Base-by-base conservation (phyloP, 257 asterid species). In the Solanum pimpinellifolium region DNA sequence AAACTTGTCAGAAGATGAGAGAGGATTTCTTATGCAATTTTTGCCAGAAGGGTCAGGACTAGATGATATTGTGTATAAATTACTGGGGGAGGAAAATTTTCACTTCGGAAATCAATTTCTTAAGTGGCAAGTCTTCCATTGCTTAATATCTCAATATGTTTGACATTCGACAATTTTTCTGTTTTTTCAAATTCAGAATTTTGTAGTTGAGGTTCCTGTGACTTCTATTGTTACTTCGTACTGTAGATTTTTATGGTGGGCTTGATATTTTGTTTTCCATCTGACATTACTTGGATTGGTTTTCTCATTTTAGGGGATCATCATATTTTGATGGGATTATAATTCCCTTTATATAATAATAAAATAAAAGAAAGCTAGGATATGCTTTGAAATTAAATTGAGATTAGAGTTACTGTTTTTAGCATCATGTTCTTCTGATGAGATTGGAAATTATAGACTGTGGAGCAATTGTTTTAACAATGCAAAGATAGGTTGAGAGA, bases 21-120 rank as follows among this genome's bases (percentile, higher is more conserved):
- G 93, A 90, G 90, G 89, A 88, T 87, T 92, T 87, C 98, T 97
- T 87, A 86, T 89, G 8, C 93, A 92, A 80, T 92, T 94, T 85
- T 94, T 97, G 86, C 99, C 99, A 49, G 87, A 91, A 89, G 94
- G 90, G 68, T 82, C 87, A 44, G 94, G 93, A 60, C 92, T 94
- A 31, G 97, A 97, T 90, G 46, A 74, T 39, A 77, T 88, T 83
- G 93, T 95, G 82, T 92, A 85, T 84, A 94, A 93, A 74, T 91
- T 97, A 91, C 96, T 97, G 89, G 93, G 93, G 23, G 98, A 98
- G 92, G 91, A 89, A 83, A 95, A 93, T 91, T 89, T 97, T 87
- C 94, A 93, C 88, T 97, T 97, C 68, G 98, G 98, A 89, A 97
- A 94, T 90, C 98, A 97, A 89, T 92, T 88, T 85, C 46, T 74